phyloP scores from a whole-genome alignment of 192 early-diverging fungal genomes.

The Backusella macrospora region DNA sequence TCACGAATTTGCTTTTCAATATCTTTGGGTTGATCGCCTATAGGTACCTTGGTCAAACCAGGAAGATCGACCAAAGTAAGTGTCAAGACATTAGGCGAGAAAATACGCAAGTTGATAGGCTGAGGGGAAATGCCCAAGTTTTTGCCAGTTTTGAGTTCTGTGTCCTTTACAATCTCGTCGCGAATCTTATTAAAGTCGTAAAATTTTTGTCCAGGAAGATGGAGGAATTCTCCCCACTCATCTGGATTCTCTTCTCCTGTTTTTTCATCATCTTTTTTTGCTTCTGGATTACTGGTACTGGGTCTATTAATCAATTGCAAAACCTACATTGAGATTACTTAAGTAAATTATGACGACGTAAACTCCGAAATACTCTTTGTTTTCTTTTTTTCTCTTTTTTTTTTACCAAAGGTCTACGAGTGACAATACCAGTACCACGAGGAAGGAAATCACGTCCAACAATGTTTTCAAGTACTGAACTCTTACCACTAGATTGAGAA shows the following conservation, averaged over 20 bases:
- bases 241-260: constrained; percentile 67
- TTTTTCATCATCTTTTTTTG: neutral
- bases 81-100: constrained; percentile 98
- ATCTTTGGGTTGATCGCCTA: constrained; percentile 99
- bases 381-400: neutral
- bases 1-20: constrained; percentile 98
- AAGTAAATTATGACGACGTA: neutral
- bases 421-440: constrained; percentile 96
- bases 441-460: constrained; percentile 99
- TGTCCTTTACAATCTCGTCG: constrained; percentile 93
- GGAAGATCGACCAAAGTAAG: constrained; percentile 98
- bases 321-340: constrained; percentile 19
- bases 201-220: constrained; percentile 97
- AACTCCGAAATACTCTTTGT: neutral
- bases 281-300: constrained; percentile 22
- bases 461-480: constrained; percentile 99
- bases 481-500: constrained; percentile 90
- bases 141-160: constrained; percentile 84
- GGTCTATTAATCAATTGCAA: constrained; percentile 98
- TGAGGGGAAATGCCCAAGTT: constrained; percentile 88
- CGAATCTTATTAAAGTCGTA: constrained; percentile 96
- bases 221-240: constrained; percentile 99
- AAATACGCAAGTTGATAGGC: constrained; percentile 97
- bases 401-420: constrained; percentile 88
- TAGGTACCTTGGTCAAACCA: constrained; percentile 98